Evolutionary conservation across 1,284 basidiomycete species (phyloP), one percentile per base, ranked within the genome.

Genomic region (Naganishia cerealis): DNA sequence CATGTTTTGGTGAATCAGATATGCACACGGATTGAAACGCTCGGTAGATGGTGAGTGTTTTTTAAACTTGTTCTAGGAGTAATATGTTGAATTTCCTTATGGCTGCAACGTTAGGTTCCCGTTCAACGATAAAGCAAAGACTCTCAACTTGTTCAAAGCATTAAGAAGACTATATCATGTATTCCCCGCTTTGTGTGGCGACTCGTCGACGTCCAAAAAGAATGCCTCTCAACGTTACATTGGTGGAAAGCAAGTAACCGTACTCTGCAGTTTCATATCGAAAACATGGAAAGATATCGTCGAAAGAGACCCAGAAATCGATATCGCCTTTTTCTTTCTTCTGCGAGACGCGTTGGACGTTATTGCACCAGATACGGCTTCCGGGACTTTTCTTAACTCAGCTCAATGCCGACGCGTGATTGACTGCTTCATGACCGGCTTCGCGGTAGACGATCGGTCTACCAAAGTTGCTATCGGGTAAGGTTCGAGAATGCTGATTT

Each of bases 401-500:
- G 53, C 50, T 26, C 61, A 63, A 13, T 63, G 61, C 29, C 24
- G 53, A 43, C 61, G 61, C 18, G 9, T 63, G 8, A 54, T 54
- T 24, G 61, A 63, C 29, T 63, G 61, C 50, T 54, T 63, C 21
- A 43, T 26, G 36, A 54, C 50, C 5, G 61, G 50, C 24, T 63
- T 63, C 18, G 61, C 24, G 8, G 53, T 40, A 38, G 38, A 39
- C 12, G 61, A 53, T 29, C 50, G 61, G 18, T 40, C 61, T 40
- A 52, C 53, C 36, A 63, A 63, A 50, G 38, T 54, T 7, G 61
- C 50, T 29, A 40, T 63, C 3, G 61, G 61, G 61, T 63, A 26
- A 53, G 61, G 4, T 63, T 29, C n/a, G 0, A 7, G 55, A 4
- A n/a, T 36, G 15, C 33, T 40, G 21, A 50, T 39, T 18, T 10